These are phyloP conservation scores for Capronia coronata DNA, from an alignment of 2,329 filamentous ascomycete genomes.

Conservation along the genomic window DNA sequence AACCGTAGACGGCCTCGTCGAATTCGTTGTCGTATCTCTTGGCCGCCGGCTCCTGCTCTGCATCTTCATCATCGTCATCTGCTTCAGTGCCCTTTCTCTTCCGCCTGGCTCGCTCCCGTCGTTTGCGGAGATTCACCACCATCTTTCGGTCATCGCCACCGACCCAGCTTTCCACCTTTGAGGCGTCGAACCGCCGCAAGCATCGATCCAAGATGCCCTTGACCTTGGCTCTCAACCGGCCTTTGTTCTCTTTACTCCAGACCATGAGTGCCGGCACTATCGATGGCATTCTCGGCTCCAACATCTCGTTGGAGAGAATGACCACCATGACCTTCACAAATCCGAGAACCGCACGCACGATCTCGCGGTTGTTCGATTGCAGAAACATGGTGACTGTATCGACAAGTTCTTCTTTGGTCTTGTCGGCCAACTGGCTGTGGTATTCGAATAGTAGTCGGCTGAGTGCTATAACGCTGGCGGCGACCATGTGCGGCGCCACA, in stretches of 20 bases:
- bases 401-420: conserved; percentile 74
- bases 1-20: conserved; percentile 91
- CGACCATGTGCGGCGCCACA: conserved; percentile 93
- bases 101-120: conserved; percentile 81
- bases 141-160: conserved; percentile 70
- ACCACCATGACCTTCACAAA: conserved; percentile 97
- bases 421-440: conserved; percentile 59
- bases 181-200: conserved; percentile 82
- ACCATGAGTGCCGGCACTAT: conserved; percentile 86
- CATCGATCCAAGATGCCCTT: conserved; percentile 96
- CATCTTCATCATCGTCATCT: conserved; percentile 47
- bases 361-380: conserved; percentile 92
- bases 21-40: conserved; percentile 83
- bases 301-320: conserved; percentile 65
- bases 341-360: conserved; percentile 86
- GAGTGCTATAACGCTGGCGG: conserved; percentile 89
- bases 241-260: conserved; percentile 98
- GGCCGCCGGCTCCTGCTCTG: conserved; percentile 32
- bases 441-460: conserved; percentile 93
- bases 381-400: conserved; percentile 95
- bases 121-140: conserved; percentile 90
- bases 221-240: conserved; percentile 91
- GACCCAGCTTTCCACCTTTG: conserved; percentile 69
- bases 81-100: conserved; percentile 69
- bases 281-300: conserved; percentile 67